Evolutionary conservation across 2,329 filamentous ascomycete genomes (phyloP).

Genomic region (Alternaria incomplexa): DNA sequence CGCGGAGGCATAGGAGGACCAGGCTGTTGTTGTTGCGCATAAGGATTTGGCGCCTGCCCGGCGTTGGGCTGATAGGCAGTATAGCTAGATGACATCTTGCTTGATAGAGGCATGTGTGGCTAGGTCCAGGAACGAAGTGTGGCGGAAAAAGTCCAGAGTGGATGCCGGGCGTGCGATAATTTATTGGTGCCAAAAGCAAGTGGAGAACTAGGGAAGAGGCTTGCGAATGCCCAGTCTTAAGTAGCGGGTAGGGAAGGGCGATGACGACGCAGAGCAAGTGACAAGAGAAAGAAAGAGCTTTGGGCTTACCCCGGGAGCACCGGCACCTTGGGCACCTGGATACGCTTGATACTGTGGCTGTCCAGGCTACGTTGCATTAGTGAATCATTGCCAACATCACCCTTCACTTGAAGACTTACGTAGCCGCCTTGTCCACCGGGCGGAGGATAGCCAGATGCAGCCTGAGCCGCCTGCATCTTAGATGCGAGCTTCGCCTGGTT

Average conservation of each 20-base stretch:
- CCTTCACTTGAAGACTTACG: slow-evolving; percentile 53
- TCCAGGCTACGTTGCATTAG: slow-evolving; percentile 47
- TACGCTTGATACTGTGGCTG: slow-evolving; percentile 64
- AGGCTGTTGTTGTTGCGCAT: slow-evolving; percentile 35
- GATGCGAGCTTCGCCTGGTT: slow-evolving; percentile 48
- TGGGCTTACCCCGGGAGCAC: slow-evolving; percentile 45
- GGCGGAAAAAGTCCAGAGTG: slow-evolving; percentile 9
- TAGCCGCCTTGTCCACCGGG: slow-evolving; percentile 55
- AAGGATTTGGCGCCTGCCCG: slow-evolving; percentile 35
- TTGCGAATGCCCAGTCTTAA: slow-evolving; percentile 23
- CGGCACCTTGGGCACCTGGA: slow-evolving; percentile 57
- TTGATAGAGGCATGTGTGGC: slow-evolving; percentile 36
- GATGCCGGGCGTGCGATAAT: slow-evolving; percentile 13
- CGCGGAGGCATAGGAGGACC: slow-evolving; percentile 41
- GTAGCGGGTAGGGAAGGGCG: slow-evolving; percentile 30
- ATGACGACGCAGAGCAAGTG: slow-evolving; percentile 44
- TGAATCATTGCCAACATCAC: slow-evolving; percentile 18
- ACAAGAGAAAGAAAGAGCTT: slow-evolving; percentile 27
- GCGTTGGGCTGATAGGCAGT: slow-evolving; percentile 39
- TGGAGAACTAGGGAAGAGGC: slow-evolving; percentile 19
- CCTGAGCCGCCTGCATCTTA: slow-evolving; percentile 54
- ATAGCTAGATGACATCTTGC: slow-evolving; percentile 38
- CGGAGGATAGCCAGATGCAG: slow-evolving; percentile 45
- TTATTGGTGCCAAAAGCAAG: slow-evolving; percentile 37
- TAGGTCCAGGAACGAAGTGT: slow-evolving; percentile 18